phyloP scores from a whole-genome alignment of 352 stramenopile species.

The Pythium volutum region DNA sequence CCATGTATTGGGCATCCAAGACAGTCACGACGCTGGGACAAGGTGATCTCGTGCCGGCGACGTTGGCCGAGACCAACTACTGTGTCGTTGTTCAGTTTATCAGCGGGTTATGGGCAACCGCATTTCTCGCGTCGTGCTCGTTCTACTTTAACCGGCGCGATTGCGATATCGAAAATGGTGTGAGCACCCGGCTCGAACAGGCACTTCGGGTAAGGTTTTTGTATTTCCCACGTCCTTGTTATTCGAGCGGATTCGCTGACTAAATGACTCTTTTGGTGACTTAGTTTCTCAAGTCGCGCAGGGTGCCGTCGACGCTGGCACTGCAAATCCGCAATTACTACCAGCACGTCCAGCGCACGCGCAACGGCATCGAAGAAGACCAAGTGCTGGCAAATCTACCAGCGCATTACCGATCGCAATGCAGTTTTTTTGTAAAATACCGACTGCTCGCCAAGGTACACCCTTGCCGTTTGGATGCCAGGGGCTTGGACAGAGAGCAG shows the following conservation, averaged over 20 bases:
- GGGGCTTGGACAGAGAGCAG: too few relatives aligned
- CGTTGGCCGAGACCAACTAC: conserved; percentile 52
- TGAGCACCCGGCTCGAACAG: conserved; percentile 54
- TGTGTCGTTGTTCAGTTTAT: conserved; percentile 61
- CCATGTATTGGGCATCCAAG: conserved; percentile 72
- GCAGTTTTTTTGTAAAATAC: conserved; percentile 26
- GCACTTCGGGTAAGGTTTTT: conserved; percentile 25
- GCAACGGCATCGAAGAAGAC: conserved; percentile 35
- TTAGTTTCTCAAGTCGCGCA: conserved; percentile 46
- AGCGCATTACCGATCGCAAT: conserved; percentile 23
- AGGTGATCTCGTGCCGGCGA: conserved; percentile 61
- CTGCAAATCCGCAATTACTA: conserved; percentile 50
- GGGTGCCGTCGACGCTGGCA: conserved; percentile 32
- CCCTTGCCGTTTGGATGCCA: not conserved
- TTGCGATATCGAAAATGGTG: conserved; percentile 45
- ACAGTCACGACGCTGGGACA: conserved; percentile 67
- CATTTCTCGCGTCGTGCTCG: conserved; percentile 50
- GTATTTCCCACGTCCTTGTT: too few relatives aligned
- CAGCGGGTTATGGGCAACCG: conserved; percentile 62
- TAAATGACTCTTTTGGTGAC: not conserved
- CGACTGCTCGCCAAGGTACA: conserved; percentile 20
- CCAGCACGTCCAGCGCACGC: conserved; percentile 67
- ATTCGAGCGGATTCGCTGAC: too few relatives aligned
- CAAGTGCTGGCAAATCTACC: conserved; percentile 21
- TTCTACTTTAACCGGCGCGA: conserved; percentile 72